Conservation (phyloP, 371 early-diverging fungal genomes). For the Mortierella polycephala region DNA sequence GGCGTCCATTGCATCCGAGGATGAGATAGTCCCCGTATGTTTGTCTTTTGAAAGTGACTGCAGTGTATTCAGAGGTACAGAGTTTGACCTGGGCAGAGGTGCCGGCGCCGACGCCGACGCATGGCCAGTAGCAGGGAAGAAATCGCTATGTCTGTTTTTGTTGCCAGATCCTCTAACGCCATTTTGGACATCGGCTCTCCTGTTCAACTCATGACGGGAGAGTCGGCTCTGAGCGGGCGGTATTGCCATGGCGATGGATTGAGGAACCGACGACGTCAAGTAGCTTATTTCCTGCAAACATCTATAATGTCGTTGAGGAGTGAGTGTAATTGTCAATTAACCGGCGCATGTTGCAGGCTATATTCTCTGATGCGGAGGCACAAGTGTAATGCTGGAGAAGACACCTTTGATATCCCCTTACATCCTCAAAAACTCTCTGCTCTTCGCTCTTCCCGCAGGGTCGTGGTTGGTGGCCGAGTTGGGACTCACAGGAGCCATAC, state of each 20-base stretch:
- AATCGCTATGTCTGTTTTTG: conserved; percentile 46
- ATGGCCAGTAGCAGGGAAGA: conserved; percentile 28
- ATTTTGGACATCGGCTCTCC: conserved; percentile 22
- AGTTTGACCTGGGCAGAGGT: conserved; percentile 37
- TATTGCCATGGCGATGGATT: conserved; percentile 29
- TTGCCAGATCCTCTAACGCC: conserved; percentile 23
- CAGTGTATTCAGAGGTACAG: conserved; percentile 35
- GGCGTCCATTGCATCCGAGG: conserved; percentile 8
- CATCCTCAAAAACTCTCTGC: conserved; percentile 84
- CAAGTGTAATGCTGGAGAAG: too few species aligned
- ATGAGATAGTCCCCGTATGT: conserved; percentile 15
- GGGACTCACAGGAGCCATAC: conserved; percentile 46
- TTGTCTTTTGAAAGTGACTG: conserved; percentile 20
- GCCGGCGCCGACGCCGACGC: conserved; percentile 10
- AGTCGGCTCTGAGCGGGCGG: conserved; percentile 32
- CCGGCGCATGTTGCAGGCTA: too few species aligned
- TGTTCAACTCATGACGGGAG: conserved; percentile 32
- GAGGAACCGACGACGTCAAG: conserved; percentile 57
- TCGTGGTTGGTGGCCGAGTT: conserved; percentile 33
- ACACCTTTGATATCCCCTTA: conserved; percentile 47
- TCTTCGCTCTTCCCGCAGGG: conserved; percentile 60
- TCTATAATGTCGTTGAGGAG: conserved; percentile 33
- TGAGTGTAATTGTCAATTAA: background rate
- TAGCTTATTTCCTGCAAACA: conserved; percentile 76
- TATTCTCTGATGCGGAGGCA: too few species aligned